Conservation (phyloP, 2,329 filamentous ascomycete genomes). For the Mariannaea sp. region DNA sequence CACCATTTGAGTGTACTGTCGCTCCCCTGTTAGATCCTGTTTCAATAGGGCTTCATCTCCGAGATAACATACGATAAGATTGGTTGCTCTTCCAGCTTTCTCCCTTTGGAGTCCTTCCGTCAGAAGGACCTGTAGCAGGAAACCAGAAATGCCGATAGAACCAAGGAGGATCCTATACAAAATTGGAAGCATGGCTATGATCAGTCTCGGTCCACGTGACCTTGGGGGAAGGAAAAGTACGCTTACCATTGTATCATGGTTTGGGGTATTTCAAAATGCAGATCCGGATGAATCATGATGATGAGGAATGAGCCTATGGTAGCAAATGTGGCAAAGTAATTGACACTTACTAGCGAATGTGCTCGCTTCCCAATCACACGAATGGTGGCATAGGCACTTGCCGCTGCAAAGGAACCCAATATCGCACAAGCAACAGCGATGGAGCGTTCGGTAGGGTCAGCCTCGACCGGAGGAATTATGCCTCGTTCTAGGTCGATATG, state of each 20-base stretch:
- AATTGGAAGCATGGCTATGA: no score
- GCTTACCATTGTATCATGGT: constrained; percentile 36
- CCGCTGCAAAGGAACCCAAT: constrained; percentile 70
- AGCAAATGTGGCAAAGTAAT: constrained; percentile 74
- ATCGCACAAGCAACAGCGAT: constrained; percentile 69
- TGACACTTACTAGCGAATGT: constrained; percentile 77
- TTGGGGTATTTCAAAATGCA: constrained; percentile 46
- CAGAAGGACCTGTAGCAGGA: constrained; percentile 77
- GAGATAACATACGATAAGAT: constrained; percentile 36
- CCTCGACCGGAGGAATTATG: constrained; percentile 39
- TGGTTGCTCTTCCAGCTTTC: constrained; percentile 50
- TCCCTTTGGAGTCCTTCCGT: constrained; percentile 75
- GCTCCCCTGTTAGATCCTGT: constrained; percentile 24
- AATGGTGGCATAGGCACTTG: constrained; percentile 73
- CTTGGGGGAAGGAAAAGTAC: no score
- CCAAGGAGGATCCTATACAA: constrained; percentile 60
- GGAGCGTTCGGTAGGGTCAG: constrained; percentile 64
- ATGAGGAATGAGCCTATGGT: constrained; percentile 67
- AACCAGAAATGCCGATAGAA: constrained; percentile 70
- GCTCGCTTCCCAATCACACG: constrained; percentile 75
- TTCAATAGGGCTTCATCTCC: accelerated
- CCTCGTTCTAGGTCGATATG: constrained; percentile 23
- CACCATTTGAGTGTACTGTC: constrained; percentile 42
- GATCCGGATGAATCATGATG: constrained; percentile 54
- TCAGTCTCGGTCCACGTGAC: no score